A percentile compares a stretch with the other conserved stretches of the same genome.
phyloP scores from a whole-genome alignment of 2,329 filamentous ascomycete species.

The Ophiocordyceps robertsii region DNA sequence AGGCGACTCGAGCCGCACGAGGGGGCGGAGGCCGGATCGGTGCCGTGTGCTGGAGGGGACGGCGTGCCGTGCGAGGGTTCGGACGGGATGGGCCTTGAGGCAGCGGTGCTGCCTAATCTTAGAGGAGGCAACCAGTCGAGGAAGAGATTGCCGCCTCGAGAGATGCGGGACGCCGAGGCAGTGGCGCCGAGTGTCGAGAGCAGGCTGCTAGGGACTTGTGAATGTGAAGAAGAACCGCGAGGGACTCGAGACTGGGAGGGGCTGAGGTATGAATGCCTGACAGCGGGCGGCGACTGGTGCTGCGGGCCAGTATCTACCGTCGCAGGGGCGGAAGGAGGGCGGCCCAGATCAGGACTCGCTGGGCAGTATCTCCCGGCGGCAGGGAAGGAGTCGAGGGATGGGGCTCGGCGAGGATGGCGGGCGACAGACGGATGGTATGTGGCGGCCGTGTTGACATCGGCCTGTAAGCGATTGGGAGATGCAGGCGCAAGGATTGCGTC shows the following conservation, averaged over 20 bases:
- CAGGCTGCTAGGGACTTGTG: not conserved
- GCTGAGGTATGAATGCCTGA: not conserved
- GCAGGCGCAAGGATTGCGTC: not conserved
- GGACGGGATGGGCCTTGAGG: not conserved
- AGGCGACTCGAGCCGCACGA: not conserved
- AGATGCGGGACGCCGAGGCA: not conserved
- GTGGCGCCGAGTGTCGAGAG: not conserved
- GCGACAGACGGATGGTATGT: not conserved
- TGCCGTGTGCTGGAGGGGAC: not conserved
- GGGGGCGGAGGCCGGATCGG: not conserved
- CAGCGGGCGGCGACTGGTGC: not conserved
- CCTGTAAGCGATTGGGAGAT: not conserved
- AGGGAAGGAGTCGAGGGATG: not conserved
- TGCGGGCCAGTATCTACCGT: not conserved
- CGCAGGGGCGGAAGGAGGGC: not conserved
- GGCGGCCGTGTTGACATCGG: not conserved
- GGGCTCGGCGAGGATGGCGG: not conserved
- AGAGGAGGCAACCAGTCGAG: not conserved
- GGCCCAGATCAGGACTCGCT: not conserved
- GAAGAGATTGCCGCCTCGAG: not conserved
- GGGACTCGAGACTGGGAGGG: not conserved
- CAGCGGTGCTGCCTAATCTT: not conserved
- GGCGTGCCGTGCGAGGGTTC: not conserved
- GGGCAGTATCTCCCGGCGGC: not conserved
- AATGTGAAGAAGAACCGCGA: not conserved